phyloP scores from a whole-genome alignment of 805 yeast genomes.

The Zygosaccharomyces bailii region DNA sequence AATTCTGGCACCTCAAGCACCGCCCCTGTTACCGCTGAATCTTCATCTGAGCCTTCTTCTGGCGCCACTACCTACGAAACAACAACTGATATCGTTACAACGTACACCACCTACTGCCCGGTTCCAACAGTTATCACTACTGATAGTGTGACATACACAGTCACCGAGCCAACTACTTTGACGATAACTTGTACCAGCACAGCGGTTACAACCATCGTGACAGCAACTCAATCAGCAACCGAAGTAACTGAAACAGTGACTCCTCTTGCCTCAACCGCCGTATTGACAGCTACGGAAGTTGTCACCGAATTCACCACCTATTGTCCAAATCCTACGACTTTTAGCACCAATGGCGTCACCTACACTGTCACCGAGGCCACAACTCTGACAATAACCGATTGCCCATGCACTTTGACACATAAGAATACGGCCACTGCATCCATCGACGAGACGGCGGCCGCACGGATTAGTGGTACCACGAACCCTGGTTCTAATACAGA shows the following conservation, averaged over 20 bases:
- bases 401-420: constrained; percentile 69
- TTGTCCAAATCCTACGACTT: constrained; percentile 72
- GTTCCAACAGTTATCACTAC: constrained; percentile 59
- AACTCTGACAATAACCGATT: constrained; percentile 79
- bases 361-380: constrained; percentile 74
- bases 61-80: no score
- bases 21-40: no score
- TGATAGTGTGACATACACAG: constrained; percentile 67
- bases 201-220: constrained; percentile 62
- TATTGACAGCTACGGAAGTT: constrained; percentile 14
- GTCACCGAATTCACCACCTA: constrained; percentile 53
- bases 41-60: no score
- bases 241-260: constrained; percentile 23
- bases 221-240: constrained; percentile 7
- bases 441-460: not conserved
- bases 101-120: constrained; percentile 77
- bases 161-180: constrained; percentile 73
- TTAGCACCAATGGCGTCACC: constrained; percentile 62
- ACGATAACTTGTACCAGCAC: constrained; percentile 86
- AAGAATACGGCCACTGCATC: not conserved
- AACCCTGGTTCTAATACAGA: constrained; percentile 22
- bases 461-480: not conserved
- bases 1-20: no score
- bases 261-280: not conserved
- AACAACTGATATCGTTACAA: constrained; percentile 18